Evolutionary conservation across 176 grass and related monocot species (phyloP), one percentile per base, ranked within the genome.

Genomic region (Thinopyrum elongatum): DNA sequence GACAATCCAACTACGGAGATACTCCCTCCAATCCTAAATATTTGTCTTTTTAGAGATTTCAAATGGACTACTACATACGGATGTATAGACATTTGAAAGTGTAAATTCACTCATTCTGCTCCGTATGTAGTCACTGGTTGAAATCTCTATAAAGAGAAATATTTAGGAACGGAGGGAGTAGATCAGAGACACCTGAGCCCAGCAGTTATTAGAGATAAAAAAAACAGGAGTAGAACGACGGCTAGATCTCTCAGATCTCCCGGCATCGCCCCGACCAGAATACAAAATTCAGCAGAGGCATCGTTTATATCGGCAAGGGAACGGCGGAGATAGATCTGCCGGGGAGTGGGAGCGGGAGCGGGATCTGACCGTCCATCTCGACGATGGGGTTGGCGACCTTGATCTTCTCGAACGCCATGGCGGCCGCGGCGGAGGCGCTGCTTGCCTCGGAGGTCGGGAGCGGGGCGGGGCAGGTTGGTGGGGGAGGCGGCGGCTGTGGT

Each of bases 321-420:
- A 31, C 86, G 69, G 69, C 82, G 70, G 8, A 68, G 70, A 83
- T 59, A 29, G 77, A 83, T 70, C 82, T 84, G 28, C 23, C 6
- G n/a, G 38, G 41, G 14, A 17, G 23, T 5, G 51, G n/a, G 28
- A 31, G 3, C 1, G 79, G 36, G 23, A 76, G 51, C 2, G 79
- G 30, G 76, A 76, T 86, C 94, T 92, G 2, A 94, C 93, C 93
- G 87, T 94, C 93, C 93, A 94, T 94, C 93, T 94, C 93, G 78
- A 94, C 93, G 82, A 94, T 79, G 76, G 93, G 93, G 77, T 92
- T 94, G 55, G 65, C 49, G 47, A 94, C 90, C 78, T 90, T 92
- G 86, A 97, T 97, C 94, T 97, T 97, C 39, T 97, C 88, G 88
- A 94, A 89, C 90, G 92, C 90, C 95, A 97, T 97, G 83, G 76